Evolutionary conservation across 345 rosid genomes (phyloP), one percentile per base, ranked within the genome.

Genomic region (Jatropha curcas): DNA sequence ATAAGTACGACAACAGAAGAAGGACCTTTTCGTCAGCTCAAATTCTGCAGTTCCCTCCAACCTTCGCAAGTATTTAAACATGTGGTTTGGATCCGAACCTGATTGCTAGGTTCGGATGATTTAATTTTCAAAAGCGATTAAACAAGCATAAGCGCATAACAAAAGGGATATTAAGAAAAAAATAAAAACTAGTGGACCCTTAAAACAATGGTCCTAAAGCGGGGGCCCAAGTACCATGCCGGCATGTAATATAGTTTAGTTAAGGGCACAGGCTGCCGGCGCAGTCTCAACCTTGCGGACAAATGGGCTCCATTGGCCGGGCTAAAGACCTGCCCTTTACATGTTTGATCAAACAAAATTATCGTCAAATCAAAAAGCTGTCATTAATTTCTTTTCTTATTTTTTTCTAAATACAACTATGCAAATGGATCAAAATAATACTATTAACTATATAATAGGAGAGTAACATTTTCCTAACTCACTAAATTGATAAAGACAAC

Each of bases 61-160:
- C 73, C 35, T 77, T 70, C 66, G 34, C 53, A 65, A 65, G 62
- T 46, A 77, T 82, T 86, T 73, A 85, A 89, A 84, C 76, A 31
- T 12, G 13, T 61, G 92, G 84, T 65, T 86, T 83, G 87, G 88
- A 76, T 76, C 84, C 89, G 76, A 80, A 75, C 84, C 88, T 39
- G 56, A 56, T 10, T 20, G 12, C 4, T 53, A 75, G 85, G 75
- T 74, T 69, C 46, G 86, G 74, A 2, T 33, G 33, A 31, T n/a
- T 35, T 43, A 22, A 52, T 14, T 37, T 25, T 51, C 0, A 24
- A 3, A 31, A 13, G 58, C 16, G 34, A 33, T 17, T 45, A 33
- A 41, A 45, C 2, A 33, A 65, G 43, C 17, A 11, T 6, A 8
- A 13, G 17, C n/a, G 30, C 8, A 3, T 16, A 27, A 60, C 1